Evolutionary conservation across 2,329 filamentous ascomycete genomes (phyloP).

Genomic region (Hymenoscyphus fraxineus): DNA sequence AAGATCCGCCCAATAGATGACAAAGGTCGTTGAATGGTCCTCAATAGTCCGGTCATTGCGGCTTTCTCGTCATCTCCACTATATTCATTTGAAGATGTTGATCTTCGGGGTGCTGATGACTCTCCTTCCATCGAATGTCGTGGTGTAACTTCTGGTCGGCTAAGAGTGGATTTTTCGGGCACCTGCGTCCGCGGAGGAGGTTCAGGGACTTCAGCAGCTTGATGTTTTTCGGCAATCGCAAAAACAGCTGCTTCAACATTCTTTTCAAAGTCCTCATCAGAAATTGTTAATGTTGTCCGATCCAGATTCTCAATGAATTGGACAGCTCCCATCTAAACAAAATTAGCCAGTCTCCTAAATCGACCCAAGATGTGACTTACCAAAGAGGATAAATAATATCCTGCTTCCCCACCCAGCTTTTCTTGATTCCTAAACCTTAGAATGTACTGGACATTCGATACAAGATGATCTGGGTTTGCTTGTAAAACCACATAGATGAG

Average conservation of each 20-base stretch:
- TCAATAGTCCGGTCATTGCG: conserved; percentile 78
- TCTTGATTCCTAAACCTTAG: conserved; percentile 95
- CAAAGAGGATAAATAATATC: conserved; percentile 94
- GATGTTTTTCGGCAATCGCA: conserved; percentile 88
- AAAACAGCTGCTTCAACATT: conserved; percentile 97
- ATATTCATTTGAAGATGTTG: conserved; percentile 51
- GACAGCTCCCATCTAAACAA: conserved; percentile 78
- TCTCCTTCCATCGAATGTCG: conserved; percentile 58
- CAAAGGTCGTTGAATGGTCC: conserved; percentile 86
- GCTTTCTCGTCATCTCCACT: conserved; percentile 66
- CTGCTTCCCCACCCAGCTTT: conserved; percentile 93
- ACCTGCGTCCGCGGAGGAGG: conserved; percentile 36
- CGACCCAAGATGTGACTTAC: conserved; percentile 44
- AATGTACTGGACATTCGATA: conserved; percentile 98
- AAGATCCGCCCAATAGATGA: conserved; percentile 94
- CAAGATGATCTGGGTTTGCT: conserved; percentile 89
- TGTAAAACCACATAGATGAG: conserved; percentile 94
- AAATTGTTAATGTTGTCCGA: conserved; percentile 86
- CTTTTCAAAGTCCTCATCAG: conserved; percentile 90
- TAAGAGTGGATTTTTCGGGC: conserved; percentile 46
- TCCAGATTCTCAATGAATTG: conserved; percentile 97
- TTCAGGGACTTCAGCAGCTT: conserved; percentile 47
- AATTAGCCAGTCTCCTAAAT: conserved; percentile 13
- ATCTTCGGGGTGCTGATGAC: conserved; percentile 52
- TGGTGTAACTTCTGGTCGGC: conserved; percentile 54